phyloP scores from a whole-genome alignment of 352 stramenopile species.

The Pythium vanterpoolii region DNA sequence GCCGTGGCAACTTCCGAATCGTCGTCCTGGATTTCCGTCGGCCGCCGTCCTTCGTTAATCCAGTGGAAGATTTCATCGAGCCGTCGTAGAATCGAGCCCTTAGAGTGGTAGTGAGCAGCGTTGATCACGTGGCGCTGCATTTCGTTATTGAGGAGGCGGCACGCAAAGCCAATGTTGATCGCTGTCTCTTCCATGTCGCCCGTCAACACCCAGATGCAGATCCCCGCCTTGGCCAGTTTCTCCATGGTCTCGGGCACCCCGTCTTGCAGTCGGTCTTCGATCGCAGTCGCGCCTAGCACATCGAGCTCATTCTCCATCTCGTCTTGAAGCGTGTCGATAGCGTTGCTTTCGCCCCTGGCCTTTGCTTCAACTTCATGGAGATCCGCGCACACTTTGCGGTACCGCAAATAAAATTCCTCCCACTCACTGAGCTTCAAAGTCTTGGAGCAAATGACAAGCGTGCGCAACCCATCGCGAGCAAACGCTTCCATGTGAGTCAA shows the following conservation, averaged over 20 bases:
- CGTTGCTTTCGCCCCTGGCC: conserved; percentile 50
- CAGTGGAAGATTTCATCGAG: conserved; percentile 79
- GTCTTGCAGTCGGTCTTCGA: conserved; percentile 86
- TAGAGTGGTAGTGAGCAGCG: conserved; percentile 54
- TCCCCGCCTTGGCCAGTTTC: conserved; percentile 63
- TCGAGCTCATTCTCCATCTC: conserved; percentile 79
- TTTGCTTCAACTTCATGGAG: conserved; percentile 73
- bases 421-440: conserved; percentile 51
- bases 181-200: conserved; percentile 89
- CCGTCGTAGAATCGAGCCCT: conserved; percentile 60
- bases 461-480: conserved; percentile 84
- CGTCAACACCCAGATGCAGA: conserved; percentile 87
- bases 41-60: conserved; percentile 37
- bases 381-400: conserved; percentile 58
- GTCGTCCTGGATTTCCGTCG: conserved; percentile 19
- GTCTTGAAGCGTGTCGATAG: conserved; percentile 64
- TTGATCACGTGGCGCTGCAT: conserved; percentile 92
- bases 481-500: conserved; percentile 78
- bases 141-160: conserved; percentile 87
- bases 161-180: conserved; percentile 88
- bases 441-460: conserved; percentile 80
- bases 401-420: conserved; percentile 62
- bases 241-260: conserved; percentile 82
- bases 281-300: conserved; percentile 78
- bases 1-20: conserved; percentile 23